phyloP scores from a whole-genome alignment of 1,284 basidiomycete genomes.

The Testicularia cyperi region DNA sequence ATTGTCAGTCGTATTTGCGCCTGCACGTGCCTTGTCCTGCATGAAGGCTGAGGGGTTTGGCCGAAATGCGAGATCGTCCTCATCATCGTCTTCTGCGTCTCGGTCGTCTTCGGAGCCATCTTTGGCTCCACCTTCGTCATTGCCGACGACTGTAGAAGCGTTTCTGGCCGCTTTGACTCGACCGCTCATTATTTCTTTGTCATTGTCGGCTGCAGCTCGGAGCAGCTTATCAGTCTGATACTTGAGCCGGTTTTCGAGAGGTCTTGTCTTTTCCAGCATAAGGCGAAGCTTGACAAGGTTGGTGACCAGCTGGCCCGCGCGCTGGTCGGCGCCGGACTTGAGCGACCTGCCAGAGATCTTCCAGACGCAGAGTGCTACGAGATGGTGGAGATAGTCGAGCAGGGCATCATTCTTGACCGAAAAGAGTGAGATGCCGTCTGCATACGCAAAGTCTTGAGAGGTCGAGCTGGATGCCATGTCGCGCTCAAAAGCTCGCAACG shows the following conservation, averaged over 20 bases:
- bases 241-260: slow-evolving; percentile 78
- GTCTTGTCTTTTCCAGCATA: slow-evolving; percentile 63
- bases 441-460: slow-evolving; percentile 26
- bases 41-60: slow-evolving; percentile 70
- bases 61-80: slow-evolving; percentile 79
- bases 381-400: slow-evolving; percentile 82
- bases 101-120: slow-evolving; percentile 54
- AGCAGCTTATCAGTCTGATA: slow-evolving; percentile 88
- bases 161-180: neutral
- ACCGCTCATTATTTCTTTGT: slow-evolving; percentile 26
- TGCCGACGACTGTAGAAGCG: neutral
- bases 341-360: slow-evolving; percentile 44
- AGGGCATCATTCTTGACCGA: slow-evolving; percentile 84
- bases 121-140: neutral
- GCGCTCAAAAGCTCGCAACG: slow-evolving; percentile 18
- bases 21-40: slow-evolving; percentile 29
- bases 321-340: slow-evolving; percentile 2
- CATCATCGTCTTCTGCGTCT: slow-evolving; percentile 64
- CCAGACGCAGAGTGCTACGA: slow-evolving; percentile 66
- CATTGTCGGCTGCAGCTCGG: slow-evolving; percentile 38
- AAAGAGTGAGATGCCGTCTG: slow-evolving; percentile 81
- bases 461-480: slow-evolving; percentile 5
- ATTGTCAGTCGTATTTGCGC: slow-evolving; percentile 1
- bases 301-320: slow-evolving; percentile 28
- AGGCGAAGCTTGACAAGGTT: slow-evolving; percentile 46